phyloP scores from a whole-genome alignment of 495 filamentous ascomycete genomes.

The Penicillium nucicola region DNA sequence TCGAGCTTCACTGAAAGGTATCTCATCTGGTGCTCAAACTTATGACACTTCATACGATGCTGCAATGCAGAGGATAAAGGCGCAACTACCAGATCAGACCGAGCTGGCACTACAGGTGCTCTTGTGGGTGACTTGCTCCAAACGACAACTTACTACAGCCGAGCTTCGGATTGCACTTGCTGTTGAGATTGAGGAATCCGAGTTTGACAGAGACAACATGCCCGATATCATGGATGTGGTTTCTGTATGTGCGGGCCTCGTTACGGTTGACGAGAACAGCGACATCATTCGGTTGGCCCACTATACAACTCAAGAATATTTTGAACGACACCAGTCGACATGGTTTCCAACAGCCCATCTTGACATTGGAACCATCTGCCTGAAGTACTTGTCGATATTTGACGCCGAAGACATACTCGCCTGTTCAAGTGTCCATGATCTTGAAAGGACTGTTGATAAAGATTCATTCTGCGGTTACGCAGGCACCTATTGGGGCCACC shows the following conservation, averaged over 20 bases:
- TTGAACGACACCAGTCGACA: constrained; percentile 8
- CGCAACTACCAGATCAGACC: neutral
- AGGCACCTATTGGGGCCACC: no score
- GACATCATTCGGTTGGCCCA: constrained; percentile 47
- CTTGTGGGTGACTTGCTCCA: no score
- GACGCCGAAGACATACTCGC: no score
- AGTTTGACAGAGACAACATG: constrained; percentile 41
- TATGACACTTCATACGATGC: neutral
- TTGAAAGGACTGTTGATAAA: no score
- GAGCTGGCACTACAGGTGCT: neutral
- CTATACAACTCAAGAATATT: constrained; percentile 54
- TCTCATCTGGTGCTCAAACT: no score
- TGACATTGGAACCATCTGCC: no score
- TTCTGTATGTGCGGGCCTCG: constrained; percentile 51
- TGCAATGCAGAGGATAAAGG: neutral
- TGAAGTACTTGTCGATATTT: no score
- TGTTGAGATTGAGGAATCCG: constrained; percentile 20
- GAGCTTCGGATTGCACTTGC: constrained; percentile 43
- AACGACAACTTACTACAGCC: no score
- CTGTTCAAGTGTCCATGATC: no score
- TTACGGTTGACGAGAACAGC: constrained; percentile 45
- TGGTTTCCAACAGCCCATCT: no score
- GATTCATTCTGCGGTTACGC: no score
- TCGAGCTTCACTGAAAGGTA: no score
- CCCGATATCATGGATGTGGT: constrained; percentile 35